These are phyloP conservation scores for Pisolithus microcarpus DNA, from an alignment of 768 basidiomycete genomes.

Conservation along the genomic window DNA sequence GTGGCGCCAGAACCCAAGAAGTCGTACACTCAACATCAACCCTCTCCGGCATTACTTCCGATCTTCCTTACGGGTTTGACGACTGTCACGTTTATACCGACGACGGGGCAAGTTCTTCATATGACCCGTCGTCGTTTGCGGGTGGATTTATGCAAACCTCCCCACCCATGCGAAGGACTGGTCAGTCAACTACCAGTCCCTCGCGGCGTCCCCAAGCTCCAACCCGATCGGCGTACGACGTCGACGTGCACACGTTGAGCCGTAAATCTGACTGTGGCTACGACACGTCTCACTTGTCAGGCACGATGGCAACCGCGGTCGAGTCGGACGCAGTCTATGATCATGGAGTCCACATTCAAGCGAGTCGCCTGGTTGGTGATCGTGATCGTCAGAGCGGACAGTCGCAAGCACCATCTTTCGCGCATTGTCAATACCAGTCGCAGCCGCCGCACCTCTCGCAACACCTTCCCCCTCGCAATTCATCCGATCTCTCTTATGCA, in stretches of 20 bases:
- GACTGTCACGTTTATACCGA: constrained; percentile 3
- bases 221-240: not conserved
- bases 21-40: constrained; percentile 8
- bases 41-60: constrained; percentile 11
- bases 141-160: not conserved
- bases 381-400: constrained; percentile 10
- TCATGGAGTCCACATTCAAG: constrained; percentile 4
- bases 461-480: not conserved
- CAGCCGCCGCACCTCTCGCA: not conserved
- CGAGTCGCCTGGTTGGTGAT: constrained; percentile 11
- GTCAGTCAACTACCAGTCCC: not conserved
- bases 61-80: not conserved
- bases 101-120: not conserved
- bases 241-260: not conserved
- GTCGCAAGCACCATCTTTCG: constrained; percentile 8
- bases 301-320: not conserved
- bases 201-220: not conserved
- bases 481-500: not conserved
- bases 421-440: not conserved
- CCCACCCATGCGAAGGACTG: not conserved
- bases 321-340: not conserved
- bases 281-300: not conserved
- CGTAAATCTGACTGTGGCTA: not conserved
- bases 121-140: not conserved
- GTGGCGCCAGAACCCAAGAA: constrained; percentile 17